Base-by-base conservation (phyloP, 495 filamentous ascomycete species). In the Recurvomyces mirabilis region DNA sequence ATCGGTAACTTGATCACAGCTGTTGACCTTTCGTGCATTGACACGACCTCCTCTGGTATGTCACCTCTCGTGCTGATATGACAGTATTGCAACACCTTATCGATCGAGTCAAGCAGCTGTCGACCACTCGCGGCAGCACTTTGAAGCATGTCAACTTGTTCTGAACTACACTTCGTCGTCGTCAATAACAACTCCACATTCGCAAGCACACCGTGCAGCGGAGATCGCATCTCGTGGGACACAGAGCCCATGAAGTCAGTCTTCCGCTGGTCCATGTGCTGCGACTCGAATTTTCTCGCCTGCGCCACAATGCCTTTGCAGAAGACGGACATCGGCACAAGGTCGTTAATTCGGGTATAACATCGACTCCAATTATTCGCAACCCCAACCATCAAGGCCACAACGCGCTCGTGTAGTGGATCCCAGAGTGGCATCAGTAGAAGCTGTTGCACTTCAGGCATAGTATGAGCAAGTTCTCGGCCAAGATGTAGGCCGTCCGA, bases 181-280 rank as follows among this genome's bases (percentile, higher is more conserved):
- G 14, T 25, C 23, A 14, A 25, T 6, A 43, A 6, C 6, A 67
- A 56, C 22, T 67, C 64, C 4, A 52, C 54, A 31, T 55, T 59
- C 4, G 61, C 64, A 19, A 67, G 57, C 21, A 65, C 63, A 3
- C 61, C 64, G 49, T 67, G 64, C 2, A 67, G 54, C 13, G 64
- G 64, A 3, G 58, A 60, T 20, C 64, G 46, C 17, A 67, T 49
- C 28, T 67, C 64, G 45, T 67, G 64, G 20, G 63, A 64, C 10
- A 67, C 58, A 18, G 55, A 58, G 7, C 60, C 54, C 30, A 67
- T 59, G 32, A 67, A 67, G 20, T 62, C 60, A 7, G 59, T 55
- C 45, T 67, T 67, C 38, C 10, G 12, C 13, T 15, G 20, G 38
- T 40, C 33, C 9, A 36, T 7, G 17, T 36, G 11, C 17, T 36